Evolutionary conservation across 176 grass and related monocot genomes (phyloP).

Genomic region (Eleusine coracana): DNA sequence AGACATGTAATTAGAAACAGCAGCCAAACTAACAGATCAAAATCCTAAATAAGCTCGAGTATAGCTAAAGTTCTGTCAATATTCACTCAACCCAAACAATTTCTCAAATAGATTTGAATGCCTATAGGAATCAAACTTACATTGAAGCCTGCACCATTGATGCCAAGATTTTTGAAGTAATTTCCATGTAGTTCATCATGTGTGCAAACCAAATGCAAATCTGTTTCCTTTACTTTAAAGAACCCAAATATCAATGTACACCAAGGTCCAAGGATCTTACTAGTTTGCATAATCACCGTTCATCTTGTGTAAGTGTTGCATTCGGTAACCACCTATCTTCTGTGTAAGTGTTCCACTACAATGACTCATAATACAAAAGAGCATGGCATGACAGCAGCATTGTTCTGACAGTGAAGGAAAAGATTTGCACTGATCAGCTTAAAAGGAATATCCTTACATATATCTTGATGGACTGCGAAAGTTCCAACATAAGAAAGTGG

Average conservation of each 20-base stretch:
- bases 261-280: background rate
- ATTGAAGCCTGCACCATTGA: background rate
- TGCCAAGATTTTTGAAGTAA: background rate
- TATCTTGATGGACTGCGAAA: background rate
- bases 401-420: background rate
- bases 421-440: background rate
- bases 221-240: background rate
- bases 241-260: background rate
- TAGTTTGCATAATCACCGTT: background rate
- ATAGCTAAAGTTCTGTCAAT: background rate
- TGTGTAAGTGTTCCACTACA: too few relatives aligned
- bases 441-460: constrained; percentile 8
- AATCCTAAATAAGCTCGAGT: background rate
- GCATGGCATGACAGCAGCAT: constrained; percentile 5
- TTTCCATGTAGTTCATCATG: background rate
- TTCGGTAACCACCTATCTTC: constrained; percentile 9
- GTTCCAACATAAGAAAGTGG: constrained; percentile 1
- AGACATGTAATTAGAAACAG: background rate
- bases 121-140: background rate
- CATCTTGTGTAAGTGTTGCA: background rate
- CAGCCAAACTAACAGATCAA: background rate
- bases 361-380: background rate
- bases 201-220: background rate
- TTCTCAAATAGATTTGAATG: background rate
- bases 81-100: background rate